Evolutionary conservation across 2,329 filamentous ascomycete species (phyloP).

Genomic region (Apiospora phragmitis): DNA sequence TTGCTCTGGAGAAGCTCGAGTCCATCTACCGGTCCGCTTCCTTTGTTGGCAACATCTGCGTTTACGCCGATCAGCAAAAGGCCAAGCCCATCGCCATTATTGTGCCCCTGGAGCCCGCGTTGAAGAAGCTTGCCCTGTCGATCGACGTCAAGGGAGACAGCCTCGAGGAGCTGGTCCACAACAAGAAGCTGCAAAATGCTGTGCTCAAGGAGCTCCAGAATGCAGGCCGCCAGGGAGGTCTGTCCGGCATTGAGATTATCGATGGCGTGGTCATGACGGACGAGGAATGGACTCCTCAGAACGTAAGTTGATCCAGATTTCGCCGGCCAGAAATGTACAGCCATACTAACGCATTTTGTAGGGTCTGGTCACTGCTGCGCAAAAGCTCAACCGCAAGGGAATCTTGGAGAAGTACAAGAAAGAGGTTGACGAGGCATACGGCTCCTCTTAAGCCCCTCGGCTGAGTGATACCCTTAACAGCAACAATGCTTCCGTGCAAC

Average conservation of each 20-base stretch:
- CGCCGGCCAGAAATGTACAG: too few relatives aligned
- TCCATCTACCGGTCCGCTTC: slow-evolving; percentile 51
- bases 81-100: slow-evolving; percentile 58
- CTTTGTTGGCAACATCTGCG: slow-evolving; percentile 57
- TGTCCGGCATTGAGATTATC: slow-evolving; percentile 68
- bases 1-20: slow-evolving; percentile 73
- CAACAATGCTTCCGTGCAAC: neutral
- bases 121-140: slow-evolving; percentile 51
- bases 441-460: slow-evolving; percentile 17
- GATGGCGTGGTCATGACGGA: slow-evolving; percentile 70
- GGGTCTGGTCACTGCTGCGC: slow-evolving; percentile 67
- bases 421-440: slow-evolving; percentile 63
- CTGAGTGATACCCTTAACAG: neutral
- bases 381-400: slow-evolving; percentile 71
- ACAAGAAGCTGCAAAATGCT: slow-evolving; percentile 62
- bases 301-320: slow-evolving; percentile 51
- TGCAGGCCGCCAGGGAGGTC: slow-evolving; percentile 60
- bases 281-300: slow-evolving; percentile 75
- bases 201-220: slow-evolving; percentile 67
- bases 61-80: slow-evolving; percentile 52
- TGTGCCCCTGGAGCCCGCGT: slow-evolving; percentile 54
- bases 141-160: slow-evolving; percentile 54
- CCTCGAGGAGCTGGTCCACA: slow-evolving; percentile 67
- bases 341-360: slow-evolving; percentile 26
- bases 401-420: slow-evolving; percentile 63